Base-by-base conservation (phyloP, 1,139 yeast genomes). In the Pichia norvegensis region DNA sequence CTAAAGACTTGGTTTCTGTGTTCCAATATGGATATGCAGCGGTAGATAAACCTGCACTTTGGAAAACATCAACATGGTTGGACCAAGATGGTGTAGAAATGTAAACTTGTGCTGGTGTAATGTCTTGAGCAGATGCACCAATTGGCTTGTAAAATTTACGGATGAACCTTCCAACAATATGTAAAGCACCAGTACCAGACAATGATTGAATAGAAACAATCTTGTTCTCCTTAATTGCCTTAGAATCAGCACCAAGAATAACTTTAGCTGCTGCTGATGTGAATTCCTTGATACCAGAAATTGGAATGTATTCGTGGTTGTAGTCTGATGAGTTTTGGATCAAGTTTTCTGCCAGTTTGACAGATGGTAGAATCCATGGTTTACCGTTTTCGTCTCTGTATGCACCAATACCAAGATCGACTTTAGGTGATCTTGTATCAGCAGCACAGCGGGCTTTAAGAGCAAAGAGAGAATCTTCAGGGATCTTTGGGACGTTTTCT, bases 181-280 rank as follows among this genome's bases (percentile, higher is more conserved):
- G 97, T 58, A 90, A 74, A 5, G 97, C 95, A 47, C 98, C 98
- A 14, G 98, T 92, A 55, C 98, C 98, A 29, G 95, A 85, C 49
- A 92, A 72, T 33, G 95, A 79, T 67, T 92, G 98, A 47, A 85
- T 80, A 33, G 94, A 81, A 22, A 84, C 78, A 38, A 86, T 72
- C 57, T 83, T 66, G 27, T 69, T 63, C 52, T 78, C 78, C 23
- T 63, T 58, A 44, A 80, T 65, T 11, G 84, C 83, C 27, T 66
- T 62, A 2, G 85, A 76, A 44, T 80, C 72, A 2, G 68, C 70
- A 40, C 97, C 97, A 49, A 90, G 70, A 44, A 90, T 78, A 46
- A 88, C 81, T 58, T 74, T 74, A n/a, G 95, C 86, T 36, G 95
- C 87, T 47, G 81, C 83, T 22, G 67, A 59, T 42, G 81, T 78